Base-by-base conservation (phyloP, 2,329 filamentous ascomycete genomes). In the Metarhizium rileyi region DNA sequence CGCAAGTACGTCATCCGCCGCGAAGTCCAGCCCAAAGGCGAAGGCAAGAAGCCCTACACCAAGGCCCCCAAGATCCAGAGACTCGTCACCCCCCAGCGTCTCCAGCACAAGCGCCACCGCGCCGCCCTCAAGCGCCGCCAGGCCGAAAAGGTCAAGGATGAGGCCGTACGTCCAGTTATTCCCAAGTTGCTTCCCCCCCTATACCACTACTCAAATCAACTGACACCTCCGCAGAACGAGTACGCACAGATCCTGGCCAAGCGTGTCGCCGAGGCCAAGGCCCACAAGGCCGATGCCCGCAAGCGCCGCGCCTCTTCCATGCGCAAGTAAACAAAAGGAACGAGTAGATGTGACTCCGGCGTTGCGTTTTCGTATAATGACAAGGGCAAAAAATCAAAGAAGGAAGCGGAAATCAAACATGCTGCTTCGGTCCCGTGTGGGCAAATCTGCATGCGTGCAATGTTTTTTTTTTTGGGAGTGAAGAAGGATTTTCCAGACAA, bases 41-140 rank as follows among this genome's bases (percentile, higher is more conserved):
- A 97, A 82, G 91, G 90, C 77, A 94, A 93, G 80, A 86, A 88
- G 78, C 77, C 90, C 66, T 97, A 97, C 86, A 96, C 91, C 86
- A 98, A 98, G 88, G 93, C 93, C 67, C 93, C 93, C 75, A 94
- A 91, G 83, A 98, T 98, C 78, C 93, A 98, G 85, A 89, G 93
- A 73, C 89, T 98, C 66, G 90, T 98, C 67, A 98, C 93, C 69
- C 93, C 93, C 73, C 93, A 97, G 80, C 93, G 93, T 74, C 90
- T 98, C 70, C 93, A 98, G 84, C 93, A 95, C 87, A 98, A 97
- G 88, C 90, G 93, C 69, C 93, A 97, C 82, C 83, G 90, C 66
- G 79, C 94, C 68, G 91, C 93, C 68, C 86, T 98, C 78, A 98
- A 98, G 90, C 89, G 91, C 74, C 91, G 93, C 75, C 88, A 90